phyloP scores from a whole-genome alignment of 2,329 filamentous ascomycete genomes.

The Harringtonia aguacate region DNA sequence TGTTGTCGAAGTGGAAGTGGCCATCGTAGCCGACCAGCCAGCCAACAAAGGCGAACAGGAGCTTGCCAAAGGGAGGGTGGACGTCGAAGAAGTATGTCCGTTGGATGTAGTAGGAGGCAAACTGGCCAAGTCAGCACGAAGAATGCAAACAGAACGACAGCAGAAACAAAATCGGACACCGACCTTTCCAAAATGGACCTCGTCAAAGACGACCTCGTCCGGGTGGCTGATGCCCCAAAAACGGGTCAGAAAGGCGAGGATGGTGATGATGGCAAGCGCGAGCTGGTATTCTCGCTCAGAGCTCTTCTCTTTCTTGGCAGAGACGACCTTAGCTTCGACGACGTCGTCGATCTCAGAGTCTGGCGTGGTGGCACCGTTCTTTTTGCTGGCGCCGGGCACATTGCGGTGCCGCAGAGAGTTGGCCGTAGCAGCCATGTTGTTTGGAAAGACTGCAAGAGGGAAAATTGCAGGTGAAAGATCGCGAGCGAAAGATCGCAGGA shows the following conservation, averaged over 20 bases:
- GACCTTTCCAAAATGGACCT: conserved; percentile 99
- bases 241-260: conserved; percentile 77
- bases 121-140: conserved; percentile 31
- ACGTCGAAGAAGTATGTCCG: conserved; percentile 99
- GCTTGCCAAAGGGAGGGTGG: conserved; percentile 94
- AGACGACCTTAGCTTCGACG: conserved; percentile 28
- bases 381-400: conserved; percentile 32
- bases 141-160: background rate
- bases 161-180: background rate
- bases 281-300: conserved; percentile 80
- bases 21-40: conserved; percentile 98
- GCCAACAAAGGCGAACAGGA: conserved; percentile 91
- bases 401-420: conserved; percentile 50
- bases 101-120: conserved; percentile 77
- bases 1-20: conserved; percentile 97
- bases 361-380: conserved; percentile 32
- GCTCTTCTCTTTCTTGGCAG: conserved; percentile 22
- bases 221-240: conserved; percentile 97
- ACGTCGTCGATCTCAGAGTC: conserved; percentile 42
- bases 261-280: conserved; percentile 64
- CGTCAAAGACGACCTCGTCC: conserved; percentile 95
- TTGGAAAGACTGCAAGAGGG: too few relatives aligned
- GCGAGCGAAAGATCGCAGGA: too few relatives aligned
- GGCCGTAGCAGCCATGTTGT: conserved; percentile 21
- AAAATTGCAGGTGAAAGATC: too few relatives aligned